Conservation (phyloP, 345 rosid genomes). For the Lumnitzera littorea region DNA sequence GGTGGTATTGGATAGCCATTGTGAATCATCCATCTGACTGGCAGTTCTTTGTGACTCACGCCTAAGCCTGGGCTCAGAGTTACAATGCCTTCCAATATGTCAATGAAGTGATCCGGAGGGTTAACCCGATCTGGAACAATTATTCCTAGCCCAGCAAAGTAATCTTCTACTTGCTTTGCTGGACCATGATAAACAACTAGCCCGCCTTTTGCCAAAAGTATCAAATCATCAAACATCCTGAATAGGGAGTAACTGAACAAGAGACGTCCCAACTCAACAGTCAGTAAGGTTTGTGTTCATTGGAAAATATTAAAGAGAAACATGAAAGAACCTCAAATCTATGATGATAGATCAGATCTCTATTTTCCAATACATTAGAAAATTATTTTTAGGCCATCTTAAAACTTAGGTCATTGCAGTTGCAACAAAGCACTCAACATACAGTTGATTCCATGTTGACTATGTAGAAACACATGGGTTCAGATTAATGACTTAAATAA, state of each 20-base stretch:
- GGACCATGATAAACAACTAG: slow-evolving; percentile 80
- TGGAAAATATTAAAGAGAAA: not conserved
- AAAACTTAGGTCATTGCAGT: no score
- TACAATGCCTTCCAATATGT: slow-evolving; percentile 79
- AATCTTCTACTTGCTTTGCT: slow-evolving; percentile 64
- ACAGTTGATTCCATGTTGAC: no score
- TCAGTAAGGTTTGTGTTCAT: not conserved
- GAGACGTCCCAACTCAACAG: slow-evolving; percentile 5
- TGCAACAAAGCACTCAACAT: no score
- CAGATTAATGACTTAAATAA: no score
- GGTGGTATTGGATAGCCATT: slow-evolving; percentile 66
- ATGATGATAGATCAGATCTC: no score
- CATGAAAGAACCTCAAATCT: no score
- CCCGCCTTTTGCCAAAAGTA: slow-evolving; percentile 90
- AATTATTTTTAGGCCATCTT: no score
- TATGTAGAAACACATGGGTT: no score
- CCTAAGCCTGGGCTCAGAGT: slow-evolving; percentile 34
- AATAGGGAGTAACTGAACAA: slow-evolving; percentile 82
- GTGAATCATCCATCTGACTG: slow-evolving; percentile 87
- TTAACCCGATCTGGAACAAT: slow-evolving; percentile 75
- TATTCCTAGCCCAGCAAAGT: slow-evolving; percentile 76
- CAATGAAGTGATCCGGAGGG: slow-evolving; percentile 93
- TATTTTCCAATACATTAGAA: no score
- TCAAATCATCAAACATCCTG: slow-evolving; percentile 74
- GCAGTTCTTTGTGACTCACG: slow-evolving; percentile 58